These are phyloP conservation scores for Cladosporium sp. DNA, from an alignment of 2,329 filamentous ascomycete species.

Conservation along the genomic window DNA sequence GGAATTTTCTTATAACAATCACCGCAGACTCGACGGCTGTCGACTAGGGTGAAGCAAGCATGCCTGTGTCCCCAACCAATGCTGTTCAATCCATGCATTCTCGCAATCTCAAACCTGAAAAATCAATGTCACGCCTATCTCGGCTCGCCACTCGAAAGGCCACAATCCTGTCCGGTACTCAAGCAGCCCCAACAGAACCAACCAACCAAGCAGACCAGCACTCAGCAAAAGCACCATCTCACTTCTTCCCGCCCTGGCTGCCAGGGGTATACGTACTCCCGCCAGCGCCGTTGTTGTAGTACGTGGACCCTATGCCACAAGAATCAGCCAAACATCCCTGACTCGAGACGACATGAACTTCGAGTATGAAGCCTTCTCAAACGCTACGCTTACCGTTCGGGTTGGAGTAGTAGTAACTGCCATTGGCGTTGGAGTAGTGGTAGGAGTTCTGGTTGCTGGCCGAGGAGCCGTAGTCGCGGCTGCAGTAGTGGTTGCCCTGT, in stretches of 20 bases:
- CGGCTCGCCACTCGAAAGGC: too few relatives aligned
- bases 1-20: too few relatives aligned
- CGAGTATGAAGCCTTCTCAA: neutral
- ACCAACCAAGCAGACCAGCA: too few relatives aligned
- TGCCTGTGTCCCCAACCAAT: too few relatives aligned
- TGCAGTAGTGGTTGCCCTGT: conserved; percentile 67
- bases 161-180: too few relatives aligned
- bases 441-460: conserved; percentile 57
- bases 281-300: conserved; percentile 60
- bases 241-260: neutral
- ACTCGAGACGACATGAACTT: neutral
- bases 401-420: conserved; percentile 66
- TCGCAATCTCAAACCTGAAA: too few relatives aligned
- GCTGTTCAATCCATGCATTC: too few relatives aligned
- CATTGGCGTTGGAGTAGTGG: conserved; percentile 64
- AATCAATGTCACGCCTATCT: too few relatives aligned
- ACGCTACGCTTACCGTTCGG: neutral
- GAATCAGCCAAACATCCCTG: neutral
- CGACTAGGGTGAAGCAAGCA: too few relatives aligned
- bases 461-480: conserved; percentile 57
- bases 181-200: too few relatives aligned
- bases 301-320: conserved; percentile 51
- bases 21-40: too few relatives aligned
- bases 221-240: neutral
- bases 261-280: conserved; percentile 54